Percentiles rank a stretch among this genome's conserved stretches.
Conservation (phyloP, 345 rosid genomes). For the Eucalyptus polybractea region DNA sequence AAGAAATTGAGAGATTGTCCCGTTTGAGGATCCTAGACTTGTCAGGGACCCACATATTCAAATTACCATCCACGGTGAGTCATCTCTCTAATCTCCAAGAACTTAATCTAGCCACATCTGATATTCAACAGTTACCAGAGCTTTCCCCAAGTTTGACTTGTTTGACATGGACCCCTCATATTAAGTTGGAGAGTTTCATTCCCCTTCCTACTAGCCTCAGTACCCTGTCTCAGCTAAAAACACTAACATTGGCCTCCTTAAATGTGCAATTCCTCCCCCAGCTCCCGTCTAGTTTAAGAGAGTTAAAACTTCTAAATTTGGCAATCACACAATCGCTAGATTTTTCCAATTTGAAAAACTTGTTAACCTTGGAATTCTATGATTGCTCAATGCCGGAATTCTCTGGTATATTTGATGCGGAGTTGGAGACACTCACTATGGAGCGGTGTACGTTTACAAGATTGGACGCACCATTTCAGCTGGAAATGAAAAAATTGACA, state of each 20-base stretch:
- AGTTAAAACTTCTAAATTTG: neutral
- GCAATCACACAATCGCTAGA: no score
- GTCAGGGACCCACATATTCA: accelerated
- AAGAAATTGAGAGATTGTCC: neutral
- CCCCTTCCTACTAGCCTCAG: neutral
- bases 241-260: neutral
- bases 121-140: no score
- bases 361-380: no score
- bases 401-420: neutral
- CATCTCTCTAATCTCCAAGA: neutral
- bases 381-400: neutral
- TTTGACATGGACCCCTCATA: neutral
- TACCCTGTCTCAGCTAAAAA: neutral
- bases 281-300: neutral
- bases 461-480: neutral
- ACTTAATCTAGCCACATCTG: neutral
- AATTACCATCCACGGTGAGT: neutral
- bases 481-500: neutral
- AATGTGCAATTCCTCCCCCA: neutral
- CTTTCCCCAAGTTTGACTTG: no score
- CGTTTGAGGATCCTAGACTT: neutral
- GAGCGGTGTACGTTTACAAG: accelerated
- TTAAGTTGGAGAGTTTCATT: no score
- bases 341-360: no score
- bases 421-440: neutral